Percentiles rank a stretch among this genome's conserved stretches.
phyloP scores from a whole-genome alignment of 352 stramenopile species.

The Pythium aristosporum region DNA sequence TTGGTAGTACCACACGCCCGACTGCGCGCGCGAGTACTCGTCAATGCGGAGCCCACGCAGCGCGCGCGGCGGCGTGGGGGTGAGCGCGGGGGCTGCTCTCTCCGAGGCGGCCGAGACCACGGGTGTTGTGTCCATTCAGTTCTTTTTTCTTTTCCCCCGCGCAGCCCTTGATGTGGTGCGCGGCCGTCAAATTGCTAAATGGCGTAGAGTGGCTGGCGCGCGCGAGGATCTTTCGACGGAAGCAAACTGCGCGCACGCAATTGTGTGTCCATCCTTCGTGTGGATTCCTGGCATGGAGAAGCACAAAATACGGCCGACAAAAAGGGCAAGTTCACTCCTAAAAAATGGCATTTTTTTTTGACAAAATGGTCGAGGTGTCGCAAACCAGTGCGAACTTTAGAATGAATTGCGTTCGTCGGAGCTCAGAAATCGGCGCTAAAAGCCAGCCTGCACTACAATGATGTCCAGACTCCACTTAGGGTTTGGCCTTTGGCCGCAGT shows the following conservation, averaged over 20 bases:
- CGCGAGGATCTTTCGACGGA: not conserved
- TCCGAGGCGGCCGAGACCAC: not conserved
- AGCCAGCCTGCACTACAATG: no score
- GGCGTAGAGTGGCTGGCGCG: not conserved
- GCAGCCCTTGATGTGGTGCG: no score
- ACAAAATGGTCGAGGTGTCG: not conserved
- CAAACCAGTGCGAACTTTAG: no score
- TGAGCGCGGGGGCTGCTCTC: not conserved
- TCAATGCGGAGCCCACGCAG: conserved; percentile 41
- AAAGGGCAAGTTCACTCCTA: not conserved
- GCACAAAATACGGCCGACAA: not conserved
- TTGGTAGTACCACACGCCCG: conserved; percentile 70
- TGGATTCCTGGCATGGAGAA: not conserved
- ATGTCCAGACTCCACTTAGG: no score
- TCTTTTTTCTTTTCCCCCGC: not conserved
- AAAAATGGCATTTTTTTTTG: not conserved
- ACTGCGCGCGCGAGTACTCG: conserved; percentile 45
- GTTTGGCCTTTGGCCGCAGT: no score
- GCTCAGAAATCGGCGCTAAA: no score
- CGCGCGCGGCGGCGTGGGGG: conserved; percentile 1
- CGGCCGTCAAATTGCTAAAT: not conserved
- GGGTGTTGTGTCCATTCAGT: conserved; percentile 9
- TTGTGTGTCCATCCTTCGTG: not conserved
- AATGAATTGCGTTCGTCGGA: no score
- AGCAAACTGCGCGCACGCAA: not conserved